Percentiles rank a stretch among this genome's conserved stretches.
phyloP scores from a whole-genome alignment of 2,329 filamentous ascomycete genomes.

The Aspergillus brasiliensis region DNA sequence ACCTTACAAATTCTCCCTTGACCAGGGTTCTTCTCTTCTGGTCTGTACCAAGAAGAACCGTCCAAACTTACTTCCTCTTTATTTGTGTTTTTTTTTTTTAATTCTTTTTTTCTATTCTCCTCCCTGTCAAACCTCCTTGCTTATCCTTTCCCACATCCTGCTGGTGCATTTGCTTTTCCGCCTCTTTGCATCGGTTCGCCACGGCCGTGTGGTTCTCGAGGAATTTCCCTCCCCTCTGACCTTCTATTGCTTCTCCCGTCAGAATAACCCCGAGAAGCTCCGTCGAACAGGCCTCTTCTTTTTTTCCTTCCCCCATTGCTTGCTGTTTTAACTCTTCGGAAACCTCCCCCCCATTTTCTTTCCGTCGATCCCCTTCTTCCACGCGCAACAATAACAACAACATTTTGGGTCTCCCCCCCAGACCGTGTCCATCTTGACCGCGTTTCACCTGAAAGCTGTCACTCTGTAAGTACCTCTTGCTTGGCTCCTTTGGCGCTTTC shows the following conservation, averaged over 20 bases:
- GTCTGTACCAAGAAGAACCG: background rate
- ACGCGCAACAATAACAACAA: background rate
- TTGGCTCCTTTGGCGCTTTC: background rate
- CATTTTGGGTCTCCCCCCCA: background rate
- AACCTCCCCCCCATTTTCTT: background rate
- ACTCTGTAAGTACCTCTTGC: slow-evolving; percentile 11
- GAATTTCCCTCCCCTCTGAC: background rate
- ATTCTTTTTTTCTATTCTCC: background rate
- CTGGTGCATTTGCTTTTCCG: background rate
- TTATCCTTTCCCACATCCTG: background rate
- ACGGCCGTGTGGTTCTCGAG: background rate
- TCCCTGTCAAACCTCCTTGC: background rate
- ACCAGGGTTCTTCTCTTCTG: background rate
- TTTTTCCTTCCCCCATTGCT: background rate
- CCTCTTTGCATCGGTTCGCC: background rate
- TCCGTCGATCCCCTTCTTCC: background rate
- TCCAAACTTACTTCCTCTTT: too few species aligned
- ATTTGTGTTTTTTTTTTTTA: background rate
- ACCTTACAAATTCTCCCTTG: background rate
- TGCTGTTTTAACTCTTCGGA: slow-evolving; percentile 8
- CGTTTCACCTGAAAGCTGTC: slow-evolving; percentile 4
- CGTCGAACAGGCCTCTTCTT: slow-evolving; percentile 3
- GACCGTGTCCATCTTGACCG: background rate
- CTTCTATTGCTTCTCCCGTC: background rate
- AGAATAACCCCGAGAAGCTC: slow-evolving; percentile 10